Percentiles rank a stretch among this genome's conserved stretches.
Conservation (phyloP, 352 stramenopile genomes). For the Pythium aphanidermatum region DNA sequence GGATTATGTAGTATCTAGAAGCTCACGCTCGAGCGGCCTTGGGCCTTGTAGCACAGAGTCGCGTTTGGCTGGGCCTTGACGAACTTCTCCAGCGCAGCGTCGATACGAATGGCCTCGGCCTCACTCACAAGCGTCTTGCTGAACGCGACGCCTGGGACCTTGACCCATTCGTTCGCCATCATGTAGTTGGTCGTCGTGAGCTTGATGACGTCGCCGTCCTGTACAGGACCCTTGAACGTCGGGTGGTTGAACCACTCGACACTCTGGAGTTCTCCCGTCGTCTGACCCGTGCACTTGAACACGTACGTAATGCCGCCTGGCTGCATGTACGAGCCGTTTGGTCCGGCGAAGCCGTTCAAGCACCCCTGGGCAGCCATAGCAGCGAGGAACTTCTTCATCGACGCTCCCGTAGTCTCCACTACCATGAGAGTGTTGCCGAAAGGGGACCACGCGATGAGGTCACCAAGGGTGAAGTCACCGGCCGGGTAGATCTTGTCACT, state of each 20-base stretch:
- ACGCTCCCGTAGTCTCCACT: constrained; percentile 16
- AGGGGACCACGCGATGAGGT: constrained; percentile 26
- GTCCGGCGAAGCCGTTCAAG: constrained; percentile 1
- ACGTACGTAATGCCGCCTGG: constrained; percentile 23
- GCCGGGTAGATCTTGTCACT: constrained; percentile 23
- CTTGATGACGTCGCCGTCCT: constrained; percentile 18
- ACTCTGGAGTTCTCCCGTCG: constrained; percentile 5
- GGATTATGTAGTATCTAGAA: too few species aligned
- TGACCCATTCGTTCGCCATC: constrained; percentile 6
- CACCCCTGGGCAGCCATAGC: constrained; percentile 9
- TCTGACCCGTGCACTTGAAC: constrained; percentile 22
- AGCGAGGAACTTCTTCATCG: constrained; percentile 24
- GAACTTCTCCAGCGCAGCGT: constrained; percentile 11
- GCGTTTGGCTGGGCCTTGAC: constrained; percentile 11
- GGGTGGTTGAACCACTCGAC: constrained; percentile 20
- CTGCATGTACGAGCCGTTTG: constrained; percentile 22
- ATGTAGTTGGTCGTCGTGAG: constrained; percentile 22
- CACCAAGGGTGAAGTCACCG: constrained; percentile 16
- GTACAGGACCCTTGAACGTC: constrained; percentile 13
- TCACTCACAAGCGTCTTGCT: constrained; percentile 8
- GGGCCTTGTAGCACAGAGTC: constrained; percentile 15
- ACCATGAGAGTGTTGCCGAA: constrained; percentile 25
- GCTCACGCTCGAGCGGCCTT: constrained; percentile 11
- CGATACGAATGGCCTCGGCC: constrained; percentile 12
- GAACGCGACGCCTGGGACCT: background rate